Evolutionary conservation across 371 early-diverging fungal genomes (phyloP).

Genomic region (Rhizomucor miehei): DNA sequence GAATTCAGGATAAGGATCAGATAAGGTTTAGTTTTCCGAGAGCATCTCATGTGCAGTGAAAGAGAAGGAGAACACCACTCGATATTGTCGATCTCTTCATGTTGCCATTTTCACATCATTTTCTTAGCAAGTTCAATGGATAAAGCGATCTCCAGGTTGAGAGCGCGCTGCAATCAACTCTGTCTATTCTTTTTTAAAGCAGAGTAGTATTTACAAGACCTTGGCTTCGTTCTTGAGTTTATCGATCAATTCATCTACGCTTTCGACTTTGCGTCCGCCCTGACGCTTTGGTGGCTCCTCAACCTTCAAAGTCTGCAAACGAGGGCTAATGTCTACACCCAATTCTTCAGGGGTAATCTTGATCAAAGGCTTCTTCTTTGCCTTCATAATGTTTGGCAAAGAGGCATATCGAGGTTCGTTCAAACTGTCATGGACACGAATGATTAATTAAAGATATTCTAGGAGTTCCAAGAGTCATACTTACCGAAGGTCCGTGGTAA

Average conservation of each 20-base stretch:
- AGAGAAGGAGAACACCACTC: no score
- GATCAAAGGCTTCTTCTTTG: slow-evolving; percentile 96
- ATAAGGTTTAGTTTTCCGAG: no score
- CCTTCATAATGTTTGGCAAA: slow-evolving; percentile 97
- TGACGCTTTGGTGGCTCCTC: slow-evolving; percentile 93
- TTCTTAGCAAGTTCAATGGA: no score
- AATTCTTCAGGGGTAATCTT: slow-evolving; percentile 80
- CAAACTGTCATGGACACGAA: slow-evolving; percentile 50
- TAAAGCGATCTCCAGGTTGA: no score
- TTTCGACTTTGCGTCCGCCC: slow-evolving; percentile 91
- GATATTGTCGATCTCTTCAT: no score
- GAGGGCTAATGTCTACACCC: slow-evolving; percentile 82
- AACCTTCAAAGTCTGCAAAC: slow-evolving; percentile 84
- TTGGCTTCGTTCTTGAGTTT: slow-evolving; percentile 79
- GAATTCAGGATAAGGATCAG: no score
- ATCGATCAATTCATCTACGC: slow-evolving; percentile 90
- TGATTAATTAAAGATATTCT: background rate
- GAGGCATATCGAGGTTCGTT: slow-evolving; percentile 97
- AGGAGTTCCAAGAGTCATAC: slow-evolving; percentile 1
- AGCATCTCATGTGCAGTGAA: no score
- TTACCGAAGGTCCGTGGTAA: slow-evolving; percentile 96
- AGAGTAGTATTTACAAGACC: slow-evolving; percentile 41
- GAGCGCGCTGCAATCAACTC: background rate
- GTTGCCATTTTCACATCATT: no score
- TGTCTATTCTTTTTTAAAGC: slow-evolving; percentile 4